These are phyloP conservation scores for Botrytis byssoidea DNA, from an alignment of 2,329 filamentous ascomycete genomes.

Conservation along the genomic window DNA sequence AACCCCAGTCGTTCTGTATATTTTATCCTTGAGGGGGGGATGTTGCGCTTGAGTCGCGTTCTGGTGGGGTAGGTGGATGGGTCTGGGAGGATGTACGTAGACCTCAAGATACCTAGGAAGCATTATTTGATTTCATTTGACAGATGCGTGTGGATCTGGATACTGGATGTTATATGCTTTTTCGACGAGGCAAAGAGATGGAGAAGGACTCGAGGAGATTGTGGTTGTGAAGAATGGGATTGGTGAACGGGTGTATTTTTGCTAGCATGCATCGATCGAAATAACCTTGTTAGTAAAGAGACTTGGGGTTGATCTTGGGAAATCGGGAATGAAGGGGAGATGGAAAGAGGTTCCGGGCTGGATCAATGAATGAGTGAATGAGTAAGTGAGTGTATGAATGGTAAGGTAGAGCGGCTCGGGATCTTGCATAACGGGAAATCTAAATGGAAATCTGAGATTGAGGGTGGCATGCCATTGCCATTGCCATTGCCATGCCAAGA, in stretches of 20 bases:
- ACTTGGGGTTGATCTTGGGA: background rate
- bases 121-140: background rate
- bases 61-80: background rate
- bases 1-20: constrained; percentile 1
- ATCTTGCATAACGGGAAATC: background rate
- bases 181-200: background rate
- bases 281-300: background rate
- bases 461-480: background rate
- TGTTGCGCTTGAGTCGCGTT: constrained; percentile 1
- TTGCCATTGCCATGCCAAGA: background rate
- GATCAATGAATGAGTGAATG: background rate
- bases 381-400: no score
- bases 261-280: background rate
- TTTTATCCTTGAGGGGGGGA: background rate
- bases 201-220: background rate
- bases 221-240: background rate
- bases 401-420: background rate
- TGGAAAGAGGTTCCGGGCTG: background rate
- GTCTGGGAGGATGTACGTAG: background rate
- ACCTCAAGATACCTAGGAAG: background rate
- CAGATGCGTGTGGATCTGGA: background rate
- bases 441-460: background rate
- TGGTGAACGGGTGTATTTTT: background rate
- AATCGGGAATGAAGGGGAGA: background rate
- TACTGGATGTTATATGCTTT: background rate